phyloP scores from a whole-genome alignment of 2,329 filamentous ascomycete genomes.

The Fusarium piperis region DNA sequence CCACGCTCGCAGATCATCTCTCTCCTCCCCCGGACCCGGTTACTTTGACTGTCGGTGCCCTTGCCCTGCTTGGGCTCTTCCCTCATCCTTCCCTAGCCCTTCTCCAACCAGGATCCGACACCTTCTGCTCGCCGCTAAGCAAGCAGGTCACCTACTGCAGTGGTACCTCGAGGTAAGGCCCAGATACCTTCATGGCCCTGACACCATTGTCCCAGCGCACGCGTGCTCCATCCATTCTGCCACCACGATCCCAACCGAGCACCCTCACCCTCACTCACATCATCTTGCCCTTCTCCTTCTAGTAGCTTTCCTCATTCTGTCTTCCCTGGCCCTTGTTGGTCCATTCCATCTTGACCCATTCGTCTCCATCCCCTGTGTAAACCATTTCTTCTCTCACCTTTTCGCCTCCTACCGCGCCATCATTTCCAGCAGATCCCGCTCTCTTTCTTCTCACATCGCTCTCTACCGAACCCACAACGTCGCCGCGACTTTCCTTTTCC shows the following conservation, averaged over 20 bases:
- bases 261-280: constrained; percentile 22
- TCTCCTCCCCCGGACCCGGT: constrained; percentile 35
- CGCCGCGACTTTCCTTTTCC: constrained; percentile 5
- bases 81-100: constrained; percentile 37
- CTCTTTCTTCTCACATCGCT: constrained; percentile 16
- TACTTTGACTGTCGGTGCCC: constrained; percentile 35
- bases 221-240: constrained; percentile 32
- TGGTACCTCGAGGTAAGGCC: constrained; percentile 38
- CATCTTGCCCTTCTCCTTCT: constrained; percentile 27
- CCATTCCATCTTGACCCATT: constrained; percentile 30
- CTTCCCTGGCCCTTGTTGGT: constrained; percentile 27
- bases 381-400: constrained; percentile 23
- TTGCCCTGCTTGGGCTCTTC: constrained; percentile 31
- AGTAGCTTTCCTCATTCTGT: constrained; percentile 25
- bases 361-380: constrained; percentile 31
- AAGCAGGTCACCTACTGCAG: constrained; percentile 29
- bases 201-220: constrained; percentile 39
- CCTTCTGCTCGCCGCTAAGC: constrained; percentile 34
- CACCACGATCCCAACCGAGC: constrained; percentile 27
- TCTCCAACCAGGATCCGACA: constrained; percentile 37
- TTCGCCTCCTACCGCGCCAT: constrained; percentile 24
- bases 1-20: constrained; percentile 40
- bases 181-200: constrained; percentile 34
- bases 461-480: constrained; percentile 6
- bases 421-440: constrained; percentile 22